Evolutionary conservation across 257 asterid species (phyloP).

Genomic region (Penstemon davidsonii): DNA sequence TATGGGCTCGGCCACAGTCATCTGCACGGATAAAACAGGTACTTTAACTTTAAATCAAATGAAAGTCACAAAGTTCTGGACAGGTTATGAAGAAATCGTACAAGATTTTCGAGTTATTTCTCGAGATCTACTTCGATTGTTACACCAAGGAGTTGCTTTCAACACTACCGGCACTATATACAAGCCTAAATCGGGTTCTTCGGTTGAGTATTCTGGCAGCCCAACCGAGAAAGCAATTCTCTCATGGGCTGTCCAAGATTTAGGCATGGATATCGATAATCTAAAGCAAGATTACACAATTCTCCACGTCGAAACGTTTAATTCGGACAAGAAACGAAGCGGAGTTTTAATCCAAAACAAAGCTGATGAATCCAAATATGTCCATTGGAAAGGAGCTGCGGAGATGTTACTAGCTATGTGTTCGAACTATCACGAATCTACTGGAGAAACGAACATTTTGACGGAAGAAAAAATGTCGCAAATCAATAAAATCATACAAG

Average conservation of each 20-base stretch:
- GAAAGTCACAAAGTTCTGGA: slow-evolving; percentile 47
- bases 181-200: slow-evolving; percentile 35
- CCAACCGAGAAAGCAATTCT: slow-evolving; percentile 55
- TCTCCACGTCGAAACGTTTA: slow-evolving; percentile 43
- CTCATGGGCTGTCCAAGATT: slow-evolving; percentile 46
- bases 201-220: slow-evolving; percentile 40
- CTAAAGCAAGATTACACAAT: slow-evolving; percentile 37
- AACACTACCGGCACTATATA: slow-evolving; percentile 44
- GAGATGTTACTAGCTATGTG: slow-evolving; percentile 57
- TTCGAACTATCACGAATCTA: slow-evolving; percentile 38
- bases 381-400: slow-evolving; percentile 65
- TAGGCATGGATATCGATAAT: slow-evolving; percentile 38
- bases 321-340: slow-evolving; percentile 42
- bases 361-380: slow-evolving; percentile 17
- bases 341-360: slow-evolving; percentile 38
- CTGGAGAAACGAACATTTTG: slow-evolving; percentile 35
- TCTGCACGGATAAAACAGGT: slow-evolving; percentile 67
- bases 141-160: slow-evolving; percentile 46
- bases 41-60: slow-evolving; percentile 49
- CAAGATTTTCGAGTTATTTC: slow-evolving; percentile 24
- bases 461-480: slow-evolving; percentile 32
- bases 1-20: slow-evolving; percentile 66
- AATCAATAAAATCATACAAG: slow-evolving; percentile 36
- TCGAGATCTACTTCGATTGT: slow-evolving; percentile 34
- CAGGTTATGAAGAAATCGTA: slow-evolving; percentile 32